Base-by-base conservation (phyloP, 345 rosid genomes). In the Euphorbia tirucalli region DNA sequence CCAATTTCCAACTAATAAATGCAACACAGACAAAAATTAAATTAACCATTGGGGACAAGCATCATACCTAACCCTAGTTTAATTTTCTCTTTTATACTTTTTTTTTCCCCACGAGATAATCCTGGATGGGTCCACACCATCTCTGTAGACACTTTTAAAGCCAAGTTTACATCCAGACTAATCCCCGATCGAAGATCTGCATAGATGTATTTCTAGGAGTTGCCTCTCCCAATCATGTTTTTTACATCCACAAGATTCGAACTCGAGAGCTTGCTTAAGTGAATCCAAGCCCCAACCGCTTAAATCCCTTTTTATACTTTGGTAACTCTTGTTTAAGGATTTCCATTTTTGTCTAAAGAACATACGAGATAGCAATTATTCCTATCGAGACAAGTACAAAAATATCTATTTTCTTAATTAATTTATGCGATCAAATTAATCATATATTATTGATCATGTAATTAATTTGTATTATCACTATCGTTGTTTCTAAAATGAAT, bases 21-120 rank as follows among this genome's bases (percentile, higher is more conserved):
- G 65, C 16, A 59, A 58, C 57, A 43, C 56, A 39, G 7, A 44
- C 49, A 44, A 37, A 37, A 37, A 3, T 37, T 8, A 3, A 27
- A 43, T 18, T 22, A 25, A 43, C 35, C 27, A 21, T 44, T 46
- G 72, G 73, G 65, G 65, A 13, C 43, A 57, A 68, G 22, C 28
- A 39, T 56, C 11, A 59, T 21, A 21, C 52, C 32, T 59, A 59
- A 43, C n/a, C 27, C 48, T 22, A 54, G 24, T 28, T 19, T 28
- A 35, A 35, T 35, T 3, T 7, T 35, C 3, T 35, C 7, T 3
- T 35, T 35, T 7, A 35, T 35, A 7, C 39, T 35, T 7, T 35
- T 35, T 35, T n/a, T n/a, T n/a, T n/a, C n/a, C n/a, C n/a, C n/a
- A n/a, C n/a, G n/a, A n/a, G n/a, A n/a, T n/a, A n/a, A n/a, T n/a